Percentiles rank a stretch among this genome's conserved stretches.
These are phyloP conservation scores for Heliamphora pulchella DNA, from an alignment of 179 eudicot species.

Conservation along the genomic window DNA sequence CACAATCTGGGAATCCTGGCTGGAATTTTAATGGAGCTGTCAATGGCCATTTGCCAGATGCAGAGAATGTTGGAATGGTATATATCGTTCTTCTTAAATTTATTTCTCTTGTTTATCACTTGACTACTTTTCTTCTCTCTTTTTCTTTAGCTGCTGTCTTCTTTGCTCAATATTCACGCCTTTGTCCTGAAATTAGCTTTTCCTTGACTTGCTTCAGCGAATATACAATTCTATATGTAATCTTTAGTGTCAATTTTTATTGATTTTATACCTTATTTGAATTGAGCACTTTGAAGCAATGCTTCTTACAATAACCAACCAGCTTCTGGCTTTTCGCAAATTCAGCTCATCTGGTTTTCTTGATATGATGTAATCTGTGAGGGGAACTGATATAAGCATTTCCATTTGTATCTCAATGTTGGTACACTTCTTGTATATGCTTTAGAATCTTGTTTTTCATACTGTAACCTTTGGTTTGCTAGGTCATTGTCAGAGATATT, in stretches of 20 bases:
- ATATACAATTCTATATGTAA: background rate
- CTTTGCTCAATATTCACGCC: background rate
- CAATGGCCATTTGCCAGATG: constrained; percentile 42
- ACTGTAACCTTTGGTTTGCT: constrained; percentile 15
- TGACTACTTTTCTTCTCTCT: background rate
- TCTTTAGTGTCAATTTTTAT: background rate
- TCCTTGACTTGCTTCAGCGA: background rate
- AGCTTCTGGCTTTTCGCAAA: background rate
- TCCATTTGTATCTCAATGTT: background rate
- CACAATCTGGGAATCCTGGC: constrained; percentile 36
- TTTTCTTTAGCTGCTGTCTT: background rate
- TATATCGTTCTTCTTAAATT: constrained; percentile 14
- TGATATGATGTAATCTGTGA: background rate
- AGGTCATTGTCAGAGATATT: constrained; percentile 78
- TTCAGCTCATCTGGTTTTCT: background rate
- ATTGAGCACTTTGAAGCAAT: background rate
- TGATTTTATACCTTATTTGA: background rate
- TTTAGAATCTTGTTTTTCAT: background rate
- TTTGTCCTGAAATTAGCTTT: background rate
- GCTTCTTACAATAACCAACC: background rate
- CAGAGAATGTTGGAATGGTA: constrained; percentile 76
- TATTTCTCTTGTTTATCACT: background rate
- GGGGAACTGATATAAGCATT: background rate
- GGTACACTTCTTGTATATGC: background rate
- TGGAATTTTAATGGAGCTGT: constrained; percentile 44